Percentiles rank a stretch among this genome's conserved stretches.
Conservation (phyloP, 768 basidiomycete genomes). For the Clitopilus hobsonii region DNA sequence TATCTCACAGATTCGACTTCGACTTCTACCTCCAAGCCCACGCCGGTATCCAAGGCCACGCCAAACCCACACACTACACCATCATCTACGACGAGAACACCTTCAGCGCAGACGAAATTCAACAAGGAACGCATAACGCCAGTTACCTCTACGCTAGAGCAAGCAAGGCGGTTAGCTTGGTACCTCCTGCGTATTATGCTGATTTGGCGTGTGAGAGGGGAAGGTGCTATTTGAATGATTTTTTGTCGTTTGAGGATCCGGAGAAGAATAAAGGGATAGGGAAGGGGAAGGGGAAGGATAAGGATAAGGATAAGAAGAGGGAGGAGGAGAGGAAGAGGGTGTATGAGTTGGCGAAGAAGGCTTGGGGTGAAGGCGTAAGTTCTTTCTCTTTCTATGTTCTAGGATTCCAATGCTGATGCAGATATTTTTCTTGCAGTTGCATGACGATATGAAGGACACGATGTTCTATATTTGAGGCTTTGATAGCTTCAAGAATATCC, state of each 20-base stretch:
- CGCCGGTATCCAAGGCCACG: slow-evolving; percentile 66
- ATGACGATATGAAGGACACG: slow-evolving; percentile 49
- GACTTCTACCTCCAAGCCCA: slow-evolving; percentile 74
- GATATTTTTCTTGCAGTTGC: slow-evolving; percentile 29
- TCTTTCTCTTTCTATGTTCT: background rate
- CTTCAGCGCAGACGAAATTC: slow-evolving; percentile 67
- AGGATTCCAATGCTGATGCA: slow-evolving; percentile 6
- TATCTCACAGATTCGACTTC: slow-evolving; percentile 53
- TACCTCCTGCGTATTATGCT: slow-evolving; percentile 78
- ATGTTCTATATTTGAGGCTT: slow-evolving; percentile 74
- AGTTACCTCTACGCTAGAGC: slow-evolving; percentile 80
- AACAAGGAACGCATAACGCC: slow-evolving; percentile 63
- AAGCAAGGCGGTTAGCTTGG: slow-evolving; percentile 77
- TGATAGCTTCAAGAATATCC: too few relatives aligned
- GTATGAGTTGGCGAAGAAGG: slow-evolving; percentile 36
- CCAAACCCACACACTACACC: slow-evolving; percentile 73
- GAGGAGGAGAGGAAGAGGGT: slow-evolving; percentile 36
- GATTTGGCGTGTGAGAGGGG: slow-evolving; percentile 82
- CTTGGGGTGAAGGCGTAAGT: slow-evolving; percentile 54
- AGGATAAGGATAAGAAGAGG: slow-evolving; percentile 25
- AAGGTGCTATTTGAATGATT: slow-evolving; percentile 69
- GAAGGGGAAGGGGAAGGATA: slow-evolving; percentile 33
- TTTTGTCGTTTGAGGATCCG: slow-evolving; percentile 39
- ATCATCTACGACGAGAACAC: slow-evolving; percentile 75
- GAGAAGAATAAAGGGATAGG: slow-evolving; percentile 41